phyloP scores from a whole-genome alignment of 2,329 filamentous ascomycete species.

The Aspergillus clavatus region DNA sequence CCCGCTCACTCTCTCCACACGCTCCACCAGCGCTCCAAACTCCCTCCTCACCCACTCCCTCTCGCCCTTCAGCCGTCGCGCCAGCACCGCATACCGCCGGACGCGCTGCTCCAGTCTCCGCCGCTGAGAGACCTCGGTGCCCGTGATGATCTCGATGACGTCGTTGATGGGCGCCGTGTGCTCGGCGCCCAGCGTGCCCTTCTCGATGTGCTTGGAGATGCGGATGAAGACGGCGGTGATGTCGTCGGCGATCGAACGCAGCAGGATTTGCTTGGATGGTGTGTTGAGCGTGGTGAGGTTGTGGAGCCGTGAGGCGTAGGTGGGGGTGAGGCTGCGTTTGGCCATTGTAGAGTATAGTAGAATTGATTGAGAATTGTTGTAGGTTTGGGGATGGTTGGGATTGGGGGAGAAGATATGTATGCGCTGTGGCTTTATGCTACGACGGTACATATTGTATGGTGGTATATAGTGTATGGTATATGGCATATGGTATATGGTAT shows the following conservation, averaged over 20 bases:
- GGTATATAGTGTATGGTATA: no score
- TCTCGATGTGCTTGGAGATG: constrained; percentile 24
- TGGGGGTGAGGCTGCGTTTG: background rate
- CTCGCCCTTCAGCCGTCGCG: constrained; percentile 15
- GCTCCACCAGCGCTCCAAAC: constrained; percentile 15
- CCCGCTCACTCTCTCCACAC: constrained; percentile 13
- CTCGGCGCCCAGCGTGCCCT: constrained; percentile 18
- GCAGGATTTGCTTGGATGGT: constrained; percentile 21
- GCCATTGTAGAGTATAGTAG: constrained; percentile 6
- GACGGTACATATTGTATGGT: no score
- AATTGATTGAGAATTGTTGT: background rate
- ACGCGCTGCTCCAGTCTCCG: constrained; percentile 18
- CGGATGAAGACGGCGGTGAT: constrained; percentile 26
- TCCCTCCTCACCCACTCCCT: constrained; percentile 17
- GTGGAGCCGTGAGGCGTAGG: constrained; percentile 15
- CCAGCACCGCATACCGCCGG: constrained; percentile 13
- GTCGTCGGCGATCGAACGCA: constrained; percentile 27
- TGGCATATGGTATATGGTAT: no score
- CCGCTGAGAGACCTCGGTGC: constrained; percentile 14
- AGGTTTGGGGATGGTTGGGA: background rate
- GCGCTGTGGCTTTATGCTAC: no score
- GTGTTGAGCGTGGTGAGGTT: constrained; percentile 19
- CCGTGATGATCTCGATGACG: constrained; percentile 23
- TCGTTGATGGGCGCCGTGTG: constrained; percentile 25
- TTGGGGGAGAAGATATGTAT: no score